These are phyloP conservation scores for Alternaria gaisen DNA, from an alignment of 2,329 filamentous ascomycete genomes.

Conservation along the genomic window DNA sequence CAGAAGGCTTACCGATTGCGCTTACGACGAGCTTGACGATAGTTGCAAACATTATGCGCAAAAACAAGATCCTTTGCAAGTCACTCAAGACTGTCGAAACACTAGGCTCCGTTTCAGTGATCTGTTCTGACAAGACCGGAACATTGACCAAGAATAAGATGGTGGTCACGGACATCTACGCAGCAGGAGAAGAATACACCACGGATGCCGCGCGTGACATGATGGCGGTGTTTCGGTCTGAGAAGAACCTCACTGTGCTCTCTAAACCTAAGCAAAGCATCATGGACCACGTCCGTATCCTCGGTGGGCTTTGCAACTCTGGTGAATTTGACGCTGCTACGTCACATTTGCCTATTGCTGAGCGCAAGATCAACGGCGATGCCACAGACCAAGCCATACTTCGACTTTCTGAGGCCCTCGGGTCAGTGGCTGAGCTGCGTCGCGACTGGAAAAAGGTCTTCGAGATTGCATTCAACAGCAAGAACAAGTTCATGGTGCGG, in stretches of 20 bases:
- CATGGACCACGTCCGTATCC: constrained; percentile 64
- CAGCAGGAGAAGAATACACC: constrained; percentile 63
- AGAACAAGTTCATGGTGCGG: constrained; percentile 83
- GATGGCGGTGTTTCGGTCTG: constrained; percentile 40
- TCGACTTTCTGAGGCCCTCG: constrained; percentile 73
- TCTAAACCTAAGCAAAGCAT: constrained; percentile 40
- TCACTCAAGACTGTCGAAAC: constrained; percentile 82
- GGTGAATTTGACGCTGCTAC: constrained; percentile 77
- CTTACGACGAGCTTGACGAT: constrained; percentile 72
- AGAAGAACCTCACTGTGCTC: constrained; percentile 47
- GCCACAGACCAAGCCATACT: constrained; percentile 80
- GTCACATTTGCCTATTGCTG: constrained; percentile 64
- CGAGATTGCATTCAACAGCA: constrained; percentile 74
- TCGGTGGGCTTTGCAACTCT: constrained; percentile 76
- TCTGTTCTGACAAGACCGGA: constrained; percentile 81
- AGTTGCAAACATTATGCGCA: constrained; percentile 77
- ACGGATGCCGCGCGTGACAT: constrained; percentile 59
- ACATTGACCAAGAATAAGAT: constrained; percentile 76
- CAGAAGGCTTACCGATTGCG: constrained; percentile 61
- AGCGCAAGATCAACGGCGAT: constrained; percentile 75
- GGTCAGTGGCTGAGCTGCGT: constrained; percentile 67
- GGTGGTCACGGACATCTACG: constrained; percentile 73
- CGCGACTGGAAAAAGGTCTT: constrained; percentile 71
- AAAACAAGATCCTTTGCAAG: constrained; percentile 81
- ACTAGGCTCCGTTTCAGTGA: constrained; percentile 74